Conservation (phyloP, 2,329 filamentous ascomycete genomes). For the Calonectria pteridis region DNA sequence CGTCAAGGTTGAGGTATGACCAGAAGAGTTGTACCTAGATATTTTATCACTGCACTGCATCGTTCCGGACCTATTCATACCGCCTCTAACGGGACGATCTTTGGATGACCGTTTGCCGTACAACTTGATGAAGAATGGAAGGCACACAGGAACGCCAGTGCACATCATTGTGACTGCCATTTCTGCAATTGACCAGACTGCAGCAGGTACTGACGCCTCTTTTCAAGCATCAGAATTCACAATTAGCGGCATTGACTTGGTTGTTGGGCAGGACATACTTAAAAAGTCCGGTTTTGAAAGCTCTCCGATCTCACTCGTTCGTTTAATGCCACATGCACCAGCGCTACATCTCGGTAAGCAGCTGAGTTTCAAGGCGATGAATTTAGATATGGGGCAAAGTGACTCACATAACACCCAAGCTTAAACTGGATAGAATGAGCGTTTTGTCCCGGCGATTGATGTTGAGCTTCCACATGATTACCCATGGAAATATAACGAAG, state of each 20-base stretch:
- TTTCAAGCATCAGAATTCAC: neutral
- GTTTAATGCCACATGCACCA: constrained; percentile 19
- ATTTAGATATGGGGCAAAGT: neutral
- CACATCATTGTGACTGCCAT: constrained; percentile 5
- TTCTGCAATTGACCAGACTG: constrained; percentile 2
- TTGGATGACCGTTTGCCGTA: constrained; percentile 1
- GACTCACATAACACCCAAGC: constrained; percentile 53
- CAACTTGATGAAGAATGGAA: neutral
- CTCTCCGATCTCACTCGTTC: constrained; percentile 3
- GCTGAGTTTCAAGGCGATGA: neutral
- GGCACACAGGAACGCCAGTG: neutral
- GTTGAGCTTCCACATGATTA: constrained; percentile 56
- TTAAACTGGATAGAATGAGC: constrained; percentile 54
- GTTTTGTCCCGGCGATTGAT: constrained; percentile 58
- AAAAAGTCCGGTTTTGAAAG: constrained; percentile 1
- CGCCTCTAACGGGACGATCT: neutral
- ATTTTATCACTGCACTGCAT: neutral
- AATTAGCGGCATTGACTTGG: neutral
- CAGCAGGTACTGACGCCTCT: neutral
- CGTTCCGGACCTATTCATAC: neutral
- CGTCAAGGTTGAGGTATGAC: neutral
- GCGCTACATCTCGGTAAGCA: neutral
- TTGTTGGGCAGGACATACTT: neutral
- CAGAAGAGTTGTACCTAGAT: neutral
- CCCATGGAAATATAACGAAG: constrained; percentile 55